These are phyloP conservation scores for Quercus wislizeni DNA, from an alignment of 306 rosid genomes.

Conservation along the genomic window DNA sequence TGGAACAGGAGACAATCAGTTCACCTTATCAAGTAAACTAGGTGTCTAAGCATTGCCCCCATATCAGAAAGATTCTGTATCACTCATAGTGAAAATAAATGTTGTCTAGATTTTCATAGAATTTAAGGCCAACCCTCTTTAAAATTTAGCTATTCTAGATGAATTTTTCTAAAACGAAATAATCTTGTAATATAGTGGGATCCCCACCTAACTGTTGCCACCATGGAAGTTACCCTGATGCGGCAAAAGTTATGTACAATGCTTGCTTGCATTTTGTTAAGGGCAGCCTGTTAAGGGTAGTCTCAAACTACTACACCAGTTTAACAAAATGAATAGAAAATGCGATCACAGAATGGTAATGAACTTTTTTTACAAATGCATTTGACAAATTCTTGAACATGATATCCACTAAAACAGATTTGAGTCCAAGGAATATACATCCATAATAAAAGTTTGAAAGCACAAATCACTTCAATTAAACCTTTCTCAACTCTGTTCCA, in stretches of 20 bases:
- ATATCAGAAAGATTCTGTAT: too few relatives aligned
- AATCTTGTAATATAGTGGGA: background rate
- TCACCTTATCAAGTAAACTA: too few relatives aligned
- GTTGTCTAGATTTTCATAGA: too few relatives aligned
- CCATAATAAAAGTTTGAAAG: background rate
- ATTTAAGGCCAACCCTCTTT: too few relatives aligned
- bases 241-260: background rate
- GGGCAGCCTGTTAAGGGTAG: background rate
- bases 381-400: background rate
- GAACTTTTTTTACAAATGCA: background rate
- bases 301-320: background rate
- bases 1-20: too few relatives aligned
- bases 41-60: too few relatives aligned
- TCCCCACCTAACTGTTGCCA: background rate
- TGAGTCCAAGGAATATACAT: background rate
- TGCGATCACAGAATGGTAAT: background rate
- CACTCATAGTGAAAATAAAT: too few relatives aligned
- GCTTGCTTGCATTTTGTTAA: background rate
- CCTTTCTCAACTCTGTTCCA: background rate
- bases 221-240: background rate
- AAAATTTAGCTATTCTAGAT: too few relatives aligned
- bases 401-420: background rate
- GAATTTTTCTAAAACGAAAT: background rate
- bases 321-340: background rate
- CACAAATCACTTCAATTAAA: slow-evolving; percentile 4